Conservation (phyloP, 2,329 filamentous ascomycete genomes). For the Colletotrichum falcatum region DNA sequence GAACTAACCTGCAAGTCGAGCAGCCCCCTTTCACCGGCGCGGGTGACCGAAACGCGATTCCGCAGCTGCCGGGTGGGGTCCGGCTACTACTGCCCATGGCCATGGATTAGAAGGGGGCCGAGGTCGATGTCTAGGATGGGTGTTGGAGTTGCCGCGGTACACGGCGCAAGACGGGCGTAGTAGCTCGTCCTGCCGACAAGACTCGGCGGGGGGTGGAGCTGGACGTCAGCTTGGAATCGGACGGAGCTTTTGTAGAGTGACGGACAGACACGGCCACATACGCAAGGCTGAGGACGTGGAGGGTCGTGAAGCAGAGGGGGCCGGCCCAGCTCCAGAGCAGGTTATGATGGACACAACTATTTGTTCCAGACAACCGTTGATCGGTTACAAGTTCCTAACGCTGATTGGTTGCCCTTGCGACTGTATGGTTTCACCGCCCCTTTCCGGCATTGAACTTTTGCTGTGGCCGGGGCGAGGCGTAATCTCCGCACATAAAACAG, state of each 20-base stretch:
- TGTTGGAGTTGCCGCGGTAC: background rate
- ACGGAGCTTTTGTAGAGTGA: background rate
- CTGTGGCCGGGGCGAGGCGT: background rate
- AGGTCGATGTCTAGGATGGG: background rate
- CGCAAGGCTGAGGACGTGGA: background rate
- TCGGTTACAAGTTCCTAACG: background rate
- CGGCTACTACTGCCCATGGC: slow-evolving; percentile 7
- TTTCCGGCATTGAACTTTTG: background rate
- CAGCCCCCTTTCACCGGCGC: slow-evolving; percentile 18
- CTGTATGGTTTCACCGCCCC: slow-evolving; percentile 11
- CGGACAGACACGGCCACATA: no score
- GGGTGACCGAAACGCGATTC: background rate
- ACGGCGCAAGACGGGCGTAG: background rate
- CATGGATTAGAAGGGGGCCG: background rate
- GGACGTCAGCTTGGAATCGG: background rate
- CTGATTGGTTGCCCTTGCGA: slow-evolving; percentile 1
- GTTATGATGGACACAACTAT: background rate
- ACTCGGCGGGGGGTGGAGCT: background rate
- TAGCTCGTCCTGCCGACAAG: background rate
- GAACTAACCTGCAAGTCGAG: slow-evolving; percentile 37
- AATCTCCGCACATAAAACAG: background rate
- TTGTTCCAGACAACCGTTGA: background rate
- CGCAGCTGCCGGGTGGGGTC: slow-evolving; percentile 5
- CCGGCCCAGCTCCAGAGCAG: background rate
- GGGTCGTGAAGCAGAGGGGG: background rate